Base-by-base conservation (phyloP, 192 early-diverging fungal genomes). In the Backusella liffmaniae region DNA sequence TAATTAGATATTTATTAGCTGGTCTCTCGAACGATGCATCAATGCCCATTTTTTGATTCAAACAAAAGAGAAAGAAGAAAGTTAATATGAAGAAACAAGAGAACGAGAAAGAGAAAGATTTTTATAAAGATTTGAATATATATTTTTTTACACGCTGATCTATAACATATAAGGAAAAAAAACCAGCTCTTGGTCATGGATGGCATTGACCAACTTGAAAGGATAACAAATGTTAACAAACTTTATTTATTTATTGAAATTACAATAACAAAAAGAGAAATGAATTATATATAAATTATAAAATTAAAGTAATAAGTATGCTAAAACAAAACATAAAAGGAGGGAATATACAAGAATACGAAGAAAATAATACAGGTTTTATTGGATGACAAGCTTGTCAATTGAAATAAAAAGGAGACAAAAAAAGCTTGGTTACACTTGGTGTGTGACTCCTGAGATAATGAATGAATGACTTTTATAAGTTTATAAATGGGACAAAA, bases 401-500 rank as follows among this genome's bases (percentile, higher is more conserved):
- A 62, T 23, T 26, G 26, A 62, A 29, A 10, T 62, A 62, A 29
- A 29, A 62, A 62, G 56, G 56, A 62, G 56, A 26, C 5, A 49
- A 7, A 18, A 6, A 12, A 32, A 32, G 32, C 9, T 12, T 29
- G 18, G 56, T 62, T 62, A 62, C 56, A 62, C 56, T 62, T 62
- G 46, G 29, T 62, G 10, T 62, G 53, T 21, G 9, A 26, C 56
- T 62, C 56, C 56, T 62, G 13, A 53, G 56, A 9, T 29, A 62
- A 62, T 23, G 26, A 49, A 7, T 49, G 46, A 49, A 49, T 49
- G 18, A 49, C 46, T 49, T 49, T 49, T 49, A 49, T 66, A 66
- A 32, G 65, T 34, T 66, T 67, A 67, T 67, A 67, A 67, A 67
- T 67, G 35, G 4, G 66, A 67, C 66, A 32, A 32, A 67, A 67